These are phyloP conservation scores for Xylariaceae sp. DNA, from an alignment of 2,329 filamentous ascomycete genomes.

Conservation along the genomic window DNA sequence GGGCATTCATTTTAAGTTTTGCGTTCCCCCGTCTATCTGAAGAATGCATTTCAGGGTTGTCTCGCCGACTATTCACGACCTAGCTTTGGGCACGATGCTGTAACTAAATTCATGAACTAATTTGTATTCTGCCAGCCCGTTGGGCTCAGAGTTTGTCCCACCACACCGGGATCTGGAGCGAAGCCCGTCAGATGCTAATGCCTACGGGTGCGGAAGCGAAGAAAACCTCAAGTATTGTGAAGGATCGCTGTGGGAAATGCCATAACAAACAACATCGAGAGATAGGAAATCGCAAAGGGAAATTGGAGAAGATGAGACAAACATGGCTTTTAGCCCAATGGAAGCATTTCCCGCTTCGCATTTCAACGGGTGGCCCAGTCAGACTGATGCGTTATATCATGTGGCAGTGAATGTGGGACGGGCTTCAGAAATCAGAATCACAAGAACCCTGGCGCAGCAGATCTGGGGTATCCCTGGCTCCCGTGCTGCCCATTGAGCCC, in stretches of 20 bases:
- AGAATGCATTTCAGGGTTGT: not conserved
- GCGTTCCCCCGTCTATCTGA: not conserved
- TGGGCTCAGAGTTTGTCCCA: not conserved
- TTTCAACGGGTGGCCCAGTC: too few relatives aligned
- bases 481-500: too few relatives aligned
- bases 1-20: not conserved
- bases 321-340: too few relatives aligned
- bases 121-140: too few relatives aligned
- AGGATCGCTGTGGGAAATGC: not conserved
- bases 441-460: not conserved
- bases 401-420: not conserved
- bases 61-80: not conserved
- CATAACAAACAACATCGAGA: too few relatives aligned
- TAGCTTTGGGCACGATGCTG: not conserved
- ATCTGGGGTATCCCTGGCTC: not conserved
- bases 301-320: too few relatives aligned
- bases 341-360: too few relatives aligned
- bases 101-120: not conserved
- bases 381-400: not conserved
- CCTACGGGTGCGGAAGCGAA: not conserved
- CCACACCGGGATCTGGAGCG: not conserved
- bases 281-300: too few relatives aligned
- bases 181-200: not conserved
- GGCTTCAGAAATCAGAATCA: not conserved
- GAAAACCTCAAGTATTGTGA: not conserved